phyloP scores from a whole-genome alignment of 1,139 yeast genomes.

The Candida pseudocylindracea region DNA sequence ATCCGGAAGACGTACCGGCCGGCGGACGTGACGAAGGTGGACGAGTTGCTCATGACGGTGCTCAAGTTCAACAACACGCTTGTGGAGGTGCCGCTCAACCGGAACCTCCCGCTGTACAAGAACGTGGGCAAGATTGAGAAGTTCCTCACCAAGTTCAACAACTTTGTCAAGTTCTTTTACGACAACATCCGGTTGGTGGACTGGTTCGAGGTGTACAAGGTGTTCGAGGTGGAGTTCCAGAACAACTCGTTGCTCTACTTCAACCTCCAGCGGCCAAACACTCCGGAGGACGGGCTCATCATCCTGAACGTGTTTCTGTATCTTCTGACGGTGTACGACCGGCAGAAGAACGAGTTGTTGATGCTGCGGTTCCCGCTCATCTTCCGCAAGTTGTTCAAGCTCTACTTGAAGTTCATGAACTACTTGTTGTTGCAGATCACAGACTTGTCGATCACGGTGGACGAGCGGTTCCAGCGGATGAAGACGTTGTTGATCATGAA shows the following conservation, averaged over 20 bases:
- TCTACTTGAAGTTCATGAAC: slow-evolving; percentile 45
- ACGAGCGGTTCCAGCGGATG: slow-evolving; percentile 52
- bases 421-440: slow-evolving; percentile 46
- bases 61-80: slow-evolving; percentile 18
- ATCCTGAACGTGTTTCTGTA: slow-evolving; percentile 54
- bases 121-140: slow-evolving; percentile 24
- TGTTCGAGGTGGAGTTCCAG: slow-evolving; percentile 42
- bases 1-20: slow-evolving; percentile 72
- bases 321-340: slow-evolving; percentile 31
- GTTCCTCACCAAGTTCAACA: slow-evolving; percentile 43
- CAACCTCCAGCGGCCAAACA: slow-evolving; percentile 9
- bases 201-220: slow-evolving; percentile 62
- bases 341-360: slow-evolving; percentile 19
- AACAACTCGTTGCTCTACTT: slow-evolving; percentile 25
- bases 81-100: slow-evolving; percentile 24
- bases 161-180: slow-evolving; percentile 35
- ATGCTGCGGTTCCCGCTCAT: slow-evolving; percentile 42
- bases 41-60: slow-evolving; percentile 14
- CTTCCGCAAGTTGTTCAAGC: slow-evolving; percentile 38
- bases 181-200: slow-evolving; percentile 41
- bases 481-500: slow-evolving; percentile 42
- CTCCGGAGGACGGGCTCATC: slow-evolving; percentile 27
- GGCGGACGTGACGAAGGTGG: slow-evolving; percentile 19
- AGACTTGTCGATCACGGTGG: slow-evolving; percentile 29
- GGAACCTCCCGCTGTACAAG: slow-evolving; percentile 23